Evolutionary conservation across 768 basidiomycete genomes (phyloP), one percentile per base, ranked within the genome.

Genomic region (Terana coerulea): DNA sequence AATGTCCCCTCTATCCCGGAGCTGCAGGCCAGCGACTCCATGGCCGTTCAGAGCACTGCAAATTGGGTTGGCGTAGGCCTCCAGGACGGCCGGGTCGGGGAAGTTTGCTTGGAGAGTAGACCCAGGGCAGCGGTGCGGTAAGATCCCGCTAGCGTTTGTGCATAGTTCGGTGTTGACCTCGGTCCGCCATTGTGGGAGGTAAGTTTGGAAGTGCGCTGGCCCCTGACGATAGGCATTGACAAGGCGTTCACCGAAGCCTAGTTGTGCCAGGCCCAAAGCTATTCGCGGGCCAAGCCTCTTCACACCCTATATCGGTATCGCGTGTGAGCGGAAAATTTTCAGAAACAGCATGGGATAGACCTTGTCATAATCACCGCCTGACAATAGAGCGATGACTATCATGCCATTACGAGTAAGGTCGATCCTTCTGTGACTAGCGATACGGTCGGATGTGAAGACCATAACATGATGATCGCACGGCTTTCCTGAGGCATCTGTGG

Each of bases 301-400:
- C 21, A 64, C 46, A 11, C 66, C 65, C 59, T 62, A 25, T 8
- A 17, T 3, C 11, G 12, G 3, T 30, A 3, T 19, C 15, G 22
- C 14, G 25, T 8, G 22, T 24, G 9, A 12, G 11, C 12, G 29
- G 37, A 3, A 7, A n/a, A 31, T 0, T 12, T 15, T 15, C 37
- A 17, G 15, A 12, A 54, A 5, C 1, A 29, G 17, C 7, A 35
- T 31, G 14, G 28, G 10, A 46, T 59, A 7, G n/a, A 67, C 68
- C 17, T 49, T 47, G 52, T 67, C 61, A 28, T 73, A 72, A 53
- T 73, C 71, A 2, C 69, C 67, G n/a, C 70, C 69, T 8, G 53
- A 49, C 14, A 71, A 51, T 3, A 73, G 36, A 0, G 69, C 71
- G 40, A 72, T 57, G 19, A 73, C 56, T 19, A 72, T 53, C 21